Base-by-base conservation (phyloP, 2,329 filamentous ascomycete genomes). In the Colletotrichum noveboracense region DNA sequence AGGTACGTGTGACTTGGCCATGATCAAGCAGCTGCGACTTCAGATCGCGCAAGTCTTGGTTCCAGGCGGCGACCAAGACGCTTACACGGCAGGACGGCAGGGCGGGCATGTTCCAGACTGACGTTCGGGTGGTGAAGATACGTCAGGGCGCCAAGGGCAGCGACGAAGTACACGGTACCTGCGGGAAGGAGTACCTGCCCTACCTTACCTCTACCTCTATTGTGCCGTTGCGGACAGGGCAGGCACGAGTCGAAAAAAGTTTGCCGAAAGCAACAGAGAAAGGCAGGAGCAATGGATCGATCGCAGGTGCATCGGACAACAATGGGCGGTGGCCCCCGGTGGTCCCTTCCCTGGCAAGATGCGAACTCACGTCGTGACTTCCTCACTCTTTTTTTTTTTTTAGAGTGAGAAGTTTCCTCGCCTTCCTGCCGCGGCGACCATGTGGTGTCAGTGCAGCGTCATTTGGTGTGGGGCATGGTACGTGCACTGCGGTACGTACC, bases 361-460 rank as follows among this genome's bases (percentile, higher is more conserved):
- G 10, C 68, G 8, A 26, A 26, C 36, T 61, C 28, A 52, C 43
- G 43, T 52, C 43, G 43, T 21, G 43, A 52, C 43, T 52, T 21
- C 43, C 43, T 52, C 6, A 21, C n/a, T 52, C 3, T 43, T 5
- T 43, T 12, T 48, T 21, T 18, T 13, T 48, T 21, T 21, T 48
- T 21, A 48, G 43, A 21, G 43, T 48, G 6, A 48, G 34, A 60
- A 28, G 61, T 32, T 60, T 60, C 26, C 32, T 67, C 43, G 16
- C 30, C 48, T 65, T 70, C 71, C 67, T 48, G 26, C 14, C 16
- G 61, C 38, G 4, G 12, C 26, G 24, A 24, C 68, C 30, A 61
- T 43, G 70, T 73, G 73, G 64, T 75, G 73, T 75, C 73, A 75
- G 65, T n/a, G 58, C 34, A 18, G 66, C 70, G 70, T 73, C 73